These are phyloP conservation scores for Xylaria sp. DNA, from an alignment of 2,329 filamentous ascomycete genomes.

Conservation along the genomic window DNA sequence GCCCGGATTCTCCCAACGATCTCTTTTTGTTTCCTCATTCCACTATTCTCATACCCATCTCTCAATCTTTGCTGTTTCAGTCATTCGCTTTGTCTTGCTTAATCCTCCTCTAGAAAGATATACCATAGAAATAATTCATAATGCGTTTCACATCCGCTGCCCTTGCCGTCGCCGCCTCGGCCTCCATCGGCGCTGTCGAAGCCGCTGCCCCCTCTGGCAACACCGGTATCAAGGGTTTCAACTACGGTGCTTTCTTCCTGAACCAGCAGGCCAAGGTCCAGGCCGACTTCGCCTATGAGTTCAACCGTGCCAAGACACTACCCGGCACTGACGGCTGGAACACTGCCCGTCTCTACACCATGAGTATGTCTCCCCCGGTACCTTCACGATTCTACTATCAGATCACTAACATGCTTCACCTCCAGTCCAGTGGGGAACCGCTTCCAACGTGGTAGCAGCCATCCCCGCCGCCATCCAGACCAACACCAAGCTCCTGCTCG, in stretches of 20 bases:
- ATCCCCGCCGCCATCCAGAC: conserved; percentile 55
- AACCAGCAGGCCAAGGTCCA: conserved; percentile 31
- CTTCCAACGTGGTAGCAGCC: conserved; percentile 58
- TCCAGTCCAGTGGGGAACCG: conserved; percentile 32
- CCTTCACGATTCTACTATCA: background rate
- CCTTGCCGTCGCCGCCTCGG: conserved; percentile 23
- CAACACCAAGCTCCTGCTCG: conserved; percentile 46
- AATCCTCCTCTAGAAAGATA: background rate
- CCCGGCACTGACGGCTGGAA: conserved; percentile 30
- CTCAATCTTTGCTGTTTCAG: background rate
- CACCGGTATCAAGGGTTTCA: conserved; percentile 29
- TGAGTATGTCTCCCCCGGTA: conserved; percentile 24
- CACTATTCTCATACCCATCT: background rate
- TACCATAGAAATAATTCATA: conserved; percentile 14
- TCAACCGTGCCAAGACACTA: conserved; percentile 30
- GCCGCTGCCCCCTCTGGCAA: conserved; percentile 15
- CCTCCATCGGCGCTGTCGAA: conserved; percentile 22
- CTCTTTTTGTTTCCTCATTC: background rate
- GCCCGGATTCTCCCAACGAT: background rate
- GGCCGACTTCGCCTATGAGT: conserved; percentile 32
- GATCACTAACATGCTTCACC: conserved; percentile 10
- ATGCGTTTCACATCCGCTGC: conserved; percentile 28
- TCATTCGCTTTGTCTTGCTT: background rate
- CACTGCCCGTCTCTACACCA: conserved; percentile 32
- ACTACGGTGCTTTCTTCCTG: conserved; percentile 33